phyloP scores from a whole-genome alignment of 2,329 filamentous ascomycete species.

The Cryphonectria carpinicola region DNA sequence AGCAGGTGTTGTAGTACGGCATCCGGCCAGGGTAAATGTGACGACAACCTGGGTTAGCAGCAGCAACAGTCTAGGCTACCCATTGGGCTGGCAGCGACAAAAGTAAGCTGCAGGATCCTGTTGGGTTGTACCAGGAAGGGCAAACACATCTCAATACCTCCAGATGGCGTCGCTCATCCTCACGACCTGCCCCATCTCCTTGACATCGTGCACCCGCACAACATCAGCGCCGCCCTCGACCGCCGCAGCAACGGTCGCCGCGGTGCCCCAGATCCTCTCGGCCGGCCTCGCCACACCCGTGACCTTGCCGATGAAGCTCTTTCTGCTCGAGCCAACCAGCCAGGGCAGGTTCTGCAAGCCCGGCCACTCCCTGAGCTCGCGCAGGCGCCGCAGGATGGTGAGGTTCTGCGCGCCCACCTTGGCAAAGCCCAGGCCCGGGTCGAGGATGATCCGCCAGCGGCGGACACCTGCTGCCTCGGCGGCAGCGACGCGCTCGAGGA shows the following conservation, averaged over 20 bases:
- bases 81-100: too few relatives aligned
- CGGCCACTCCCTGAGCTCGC: constrained; percentile 65
- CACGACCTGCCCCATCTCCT: constrained; percentile 82
- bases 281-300: constrained; percentile 74
- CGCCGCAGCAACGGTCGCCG: constrained; percentile 83
- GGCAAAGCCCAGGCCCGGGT: constrained; percentile 93
- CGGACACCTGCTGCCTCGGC: constrained; percentile 82
- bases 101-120: too few relatives aligned
- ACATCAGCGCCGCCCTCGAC: constrained; percentile 89
- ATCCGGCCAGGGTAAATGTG: too few relatives aligned
- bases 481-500: constrained; percentile 69
- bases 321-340: constrained; percentile 87
- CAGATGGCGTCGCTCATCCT: constrained; percentile 95
- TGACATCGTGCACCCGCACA: constrained; percentile 87
- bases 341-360: constrained; percentile 76
- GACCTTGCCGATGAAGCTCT: constrained; percentile 82
- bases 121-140: too few relatives aligned
- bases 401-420: constrained; percentile 84
- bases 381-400: constrained; percentile 71
- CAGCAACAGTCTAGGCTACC: too few relatives aligned
- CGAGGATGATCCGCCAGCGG: constrained; percentile 92
- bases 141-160: constrained; percentile 49
- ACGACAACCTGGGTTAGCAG: too few relatives aligned
- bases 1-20: too few relatives aligned
- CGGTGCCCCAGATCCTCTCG: constrained; percentile 82